Conservation (phyloP, 2,329 filamentous ascomycete genomes). For the Ramularia endophylla region DNA sequence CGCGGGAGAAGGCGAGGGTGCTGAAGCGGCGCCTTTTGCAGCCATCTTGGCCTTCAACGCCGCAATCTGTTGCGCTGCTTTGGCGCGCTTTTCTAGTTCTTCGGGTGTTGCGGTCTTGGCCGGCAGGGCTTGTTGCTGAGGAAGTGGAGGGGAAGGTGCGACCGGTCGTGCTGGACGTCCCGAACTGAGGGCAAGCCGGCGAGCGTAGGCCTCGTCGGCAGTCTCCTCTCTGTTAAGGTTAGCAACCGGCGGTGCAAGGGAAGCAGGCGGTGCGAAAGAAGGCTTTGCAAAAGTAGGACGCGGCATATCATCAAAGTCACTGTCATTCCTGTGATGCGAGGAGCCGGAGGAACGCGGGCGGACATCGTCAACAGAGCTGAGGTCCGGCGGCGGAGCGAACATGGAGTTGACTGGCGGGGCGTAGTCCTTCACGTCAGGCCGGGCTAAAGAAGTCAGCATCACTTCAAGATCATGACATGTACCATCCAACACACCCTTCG, state of each 20-base stretch:
- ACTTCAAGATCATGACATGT: slow-evolving; percentile 21
- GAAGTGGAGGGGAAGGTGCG: slow-evolving; percentile 9
- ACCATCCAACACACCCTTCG: slow-evolving; percentile 42
- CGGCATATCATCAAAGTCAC: slow-evolving; percentile 4
- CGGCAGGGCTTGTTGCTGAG: slow-evolving; percentile 24
- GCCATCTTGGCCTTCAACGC: slow-evolving; percentile 22
- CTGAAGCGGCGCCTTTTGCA: slow-evolving; percentile 6
- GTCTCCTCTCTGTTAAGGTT: slow-evolving; percentile 52
- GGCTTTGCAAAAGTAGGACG: not conserved
- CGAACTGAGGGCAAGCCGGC: slow-evolving; percentile 53
- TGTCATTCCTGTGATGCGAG: slow-evolving; percentile 3
- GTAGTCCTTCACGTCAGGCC: slow-evolving; percentile 33
- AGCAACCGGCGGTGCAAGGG: slow-evolving; percentile 45
- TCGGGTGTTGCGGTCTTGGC: slow-evolving; percentile 5
- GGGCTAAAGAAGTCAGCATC: slow-evolving; percentile 11
- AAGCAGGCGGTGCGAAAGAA: not conserved
- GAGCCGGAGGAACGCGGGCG: slow-evolving; percentile 7
- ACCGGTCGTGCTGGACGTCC: slow-evolving; percentile 27
- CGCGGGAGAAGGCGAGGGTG: slow-evolving; percentile 7
- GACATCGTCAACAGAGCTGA: slow-evolving; percentile 5
- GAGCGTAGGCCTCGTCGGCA: slow-evolving; percentile 64
- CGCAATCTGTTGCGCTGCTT: slow-evolving; percentile 20
- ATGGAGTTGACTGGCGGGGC: slow-evolving; percentile 15
- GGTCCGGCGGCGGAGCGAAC: slow-evolving; percentile 20
- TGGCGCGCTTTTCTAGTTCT: slow-evolving; percentile 16